Conservation (phyloP, 768 basidiomycete species). For the Gautieria morchelliformis region DNA sequence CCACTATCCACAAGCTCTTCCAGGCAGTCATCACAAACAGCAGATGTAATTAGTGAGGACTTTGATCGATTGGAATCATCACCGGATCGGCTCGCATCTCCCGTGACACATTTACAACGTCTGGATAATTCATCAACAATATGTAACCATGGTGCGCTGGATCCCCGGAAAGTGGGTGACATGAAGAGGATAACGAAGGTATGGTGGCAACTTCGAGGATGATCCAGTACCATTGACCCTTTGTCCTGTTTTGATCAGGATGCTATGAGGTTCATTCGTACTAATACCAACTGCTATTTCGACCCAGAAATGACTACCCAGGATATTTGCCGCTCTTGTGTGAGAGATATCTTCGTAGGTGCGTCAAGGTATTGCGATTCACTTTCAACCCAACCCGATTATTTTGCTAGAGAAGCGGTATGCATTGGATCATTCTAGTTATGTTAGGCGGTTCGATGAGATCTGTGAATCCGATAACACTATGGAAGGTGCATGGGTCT, state of each 20-base stretch:
- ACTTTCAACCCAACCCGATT: constrained; percentile 1
- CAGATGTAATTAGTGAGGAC: not conserved
- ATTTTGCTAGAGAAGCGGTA: constrained; percentile 52
- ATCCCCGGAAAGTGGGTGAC: constrained; percentile 46
- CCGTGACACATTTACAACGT: not conserved
- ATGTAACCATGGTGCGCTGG: constrained; percentile 53
- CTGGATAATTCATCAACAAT: constrained; percentile 25
- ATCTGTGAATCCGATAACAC: constrained; percentile 35
- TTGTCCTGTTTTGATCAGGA: not conserved
- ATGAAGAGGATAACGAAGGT: constrained; percentile 67
- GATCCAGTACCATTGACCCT: not conserved
- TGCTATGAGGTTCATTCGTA: constrained; percentile 15
- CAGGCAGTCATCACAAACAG: not conserved
- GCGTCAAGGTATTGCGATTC: constrained; percentile 1
- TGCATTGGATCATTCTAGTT: constrained; percentile 52
- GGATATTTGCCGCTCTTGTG: constrained; percentile 56
- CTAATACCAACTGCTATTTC: constrained; percentile 34
- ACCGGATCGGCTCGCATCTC: constrained; percentile 1
- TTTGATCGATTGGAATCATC: not conserved
- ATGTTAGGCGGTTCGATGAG: constrained; percentile 51
- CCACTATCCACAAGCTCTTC: not conserved
- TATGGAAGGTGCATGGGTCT: constrained; percentile 55
- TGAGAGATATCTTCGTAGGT: constrained; percentile 51
- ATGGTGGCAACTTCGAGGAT: constrained; percentile 8
- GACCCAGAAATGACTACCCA: constrained; percentile 35